Base-by-base conservation (phyloP, 2,329 filamentous ascomycete species). In the Pseudocercospora musae region DNA sequence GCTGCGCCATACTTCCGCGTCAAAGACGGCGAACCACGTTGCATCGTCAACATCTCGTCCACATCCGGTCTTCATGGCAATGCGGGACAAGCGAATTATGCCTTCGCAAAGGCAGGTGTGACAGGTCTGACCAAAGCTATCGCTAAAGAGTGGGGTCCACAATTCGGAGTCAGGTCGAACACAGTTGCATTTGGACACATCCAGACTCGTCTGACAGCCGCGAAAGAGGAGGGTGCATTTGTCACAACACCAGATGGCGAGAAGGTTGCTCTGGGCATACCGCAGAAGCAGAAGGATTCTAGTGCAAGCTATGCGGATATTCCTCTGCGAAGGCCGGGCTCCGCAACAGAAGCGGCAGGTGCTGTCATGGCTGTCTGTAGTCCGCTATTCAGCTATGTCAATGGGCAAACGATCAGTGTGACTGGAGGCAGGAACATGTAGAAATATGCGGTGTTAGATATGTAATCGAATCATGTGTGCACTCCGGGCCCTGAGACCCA, bases 71-170 rank as follows among this genome's bases (percentile, higher is more conserved):
- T 95, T 11, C 87, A 96, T 76, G 92, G 92, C 59, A 96, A 96
- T 74, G 90, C 91, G 7, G 92, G 92, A n/a, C 92, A 96, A 81
- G 86, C 89, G 70, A 96, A 96, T 82, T 96, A 96, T 77, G 84
- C 89, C 42, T 80, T 93, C 53, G 92, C 90, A 58, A 96, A 96
- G 80, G 90, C 92, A 2, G 92, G 91, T 50, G 86, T 96, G 13
- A 85, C 85, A 10, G 92, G 92, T 5, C 83, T 96, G 62, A 93
- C 89, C 62, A 96, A 95, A 80, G 92, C 91, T 1, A 91, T 96
- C 73, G 91, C 92, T 2, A 96, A 96, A 79, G 82, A 96, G 80
- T 96, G 92, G 92, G 92, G 92, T 0, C 91, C 90, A 0, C 77
- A 82, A 40, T 96, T 93, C 70, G 92, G 91, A 57, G 92, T 96